These are phyloP conservation scores for Blastocystis sp. DNA, from an alignment of 352 stramenopile species.

Conservation along the genomic window DNA sequence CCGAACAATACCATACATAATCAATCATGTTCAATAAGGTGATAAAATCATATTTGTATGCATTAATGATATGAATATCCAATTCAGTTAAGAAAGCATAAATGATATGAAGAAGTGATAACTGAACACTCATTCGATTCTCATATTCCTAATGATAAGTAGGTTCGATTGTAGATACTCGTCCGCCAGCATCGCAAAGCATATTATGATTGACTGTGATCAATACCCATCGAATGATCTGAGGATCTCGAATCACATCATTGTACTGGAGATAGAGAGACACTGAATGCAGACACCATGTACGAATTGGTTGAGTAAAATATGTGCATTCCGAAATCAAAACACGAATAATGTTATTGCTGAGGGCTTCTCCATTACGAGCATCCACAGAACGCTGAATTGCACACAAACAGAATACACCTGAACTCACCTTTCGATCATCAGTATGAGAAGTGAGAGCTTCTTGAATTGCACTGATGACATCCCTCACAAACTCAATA, in stretches of 20 bases:
- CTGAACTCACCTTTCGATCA: not conserved
- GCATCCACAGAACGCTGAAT: conserved; percentile 39
- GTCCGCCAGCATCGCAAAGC: conserved; percentile 26
- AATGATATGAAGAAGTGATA: conserved; percentile 39
- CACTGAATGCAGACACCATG: conserved; percentile 44
- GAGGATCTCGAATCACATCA: conserved; percentile 18
- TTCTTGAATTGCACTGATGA: conserved; percentile 19
- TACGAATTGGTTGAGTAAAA: conserved; percentile 43
- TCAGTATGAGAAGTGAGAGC: not conserved
- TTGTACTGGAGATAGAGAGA: conserved; percentile 26
- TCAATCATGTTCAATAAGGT: conserved; percentile 65
- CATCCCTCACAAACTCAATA: conserved; percentile 21
- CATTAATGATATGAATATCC: conserved; percentile 4
- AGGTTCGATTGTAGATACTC: not conserved
- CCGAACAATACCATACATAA: not conserved
- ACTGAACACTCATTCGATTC: conserved; percentile 19
- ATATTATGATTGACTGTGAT: conserved; percentile 53
- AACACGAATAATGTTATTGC: conserved; percentile 18
- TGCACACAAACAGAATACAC: conserved; percentile 41
- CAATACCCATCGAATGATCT: conserved; percentile 49
- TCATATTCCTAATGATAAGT: not conserved
- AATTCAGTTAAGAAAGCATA: conserved; percentile 33
- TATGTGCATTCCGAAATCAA: conserved; percentile 6
- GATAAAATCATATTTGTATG: conserved; percentile 63
- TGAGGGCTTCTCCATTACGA: conserved; percentile 6